Conservation (phyloP, 2,329 filamentous ascomycete species). For the Mycosphaerelloides madeirae region DNA sequence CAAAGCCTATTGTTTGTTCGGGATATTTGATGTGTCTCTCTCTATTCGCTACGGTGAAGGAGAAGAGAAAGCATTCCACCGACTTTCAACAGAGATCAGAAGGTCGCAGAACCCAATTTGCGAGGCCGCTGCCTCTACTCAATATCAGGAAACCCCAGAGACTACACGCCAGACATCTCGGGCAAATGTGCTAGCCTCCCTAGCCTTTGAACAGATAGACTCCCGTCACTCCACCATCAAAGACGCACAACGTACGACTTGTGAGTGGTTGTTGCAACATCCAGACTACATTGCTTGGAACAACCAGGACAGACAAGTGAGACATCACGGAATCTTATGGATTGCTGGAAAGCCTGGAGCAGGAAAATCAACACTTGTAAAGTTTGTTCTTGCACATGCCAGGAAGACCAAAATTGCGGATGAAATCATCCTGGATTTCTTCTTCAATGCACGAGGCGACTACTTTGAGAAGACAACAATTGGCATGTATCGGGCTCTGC, state of each 20-base stretch:
- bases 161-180: neutral
- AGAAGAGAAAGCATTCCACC: conserved; percentile 10
- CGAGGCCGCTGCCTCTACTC: neutral
- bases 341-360: conserved; percentile 20
- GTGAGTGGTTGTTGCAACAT: conserved; percentile 39
- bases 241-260: conserved; percentile 37
- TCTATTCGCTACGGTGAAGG: conserved; percentile 12
- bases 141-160: neutral
- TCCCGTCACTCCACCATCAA: conserved; percentile 36
- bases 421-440: conserved; percentile 39
- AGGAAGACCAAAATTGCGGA: conserved; percentile 15
- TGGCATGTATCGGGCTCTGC: conserved; percentile 50
- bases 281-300: conserved; percentile 39
- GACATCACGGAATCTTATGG: conserved; percentile 22
- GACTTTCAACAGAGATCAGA: conserved; percentile 3
- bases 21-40: conserved; percentile 14
- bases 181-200: conserved; percentile 3
- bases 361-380: conserved; percentile 30
- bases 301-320: conserved; percentile 17
- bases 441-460: conserved; percentile 47
- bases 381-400: conserved; percentile 16
- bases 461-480: conserved; percentile 42
- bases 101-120: neutral
- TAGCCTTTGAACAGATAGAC: conserved; percentile 41
- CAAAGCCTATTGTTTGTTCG: conserved; percentile 13